These are phyloP conservation scores for Blastocystis sp. DNA, from an alignment of 352 stramenopile species.

Conservation along the genomic window DNA sequence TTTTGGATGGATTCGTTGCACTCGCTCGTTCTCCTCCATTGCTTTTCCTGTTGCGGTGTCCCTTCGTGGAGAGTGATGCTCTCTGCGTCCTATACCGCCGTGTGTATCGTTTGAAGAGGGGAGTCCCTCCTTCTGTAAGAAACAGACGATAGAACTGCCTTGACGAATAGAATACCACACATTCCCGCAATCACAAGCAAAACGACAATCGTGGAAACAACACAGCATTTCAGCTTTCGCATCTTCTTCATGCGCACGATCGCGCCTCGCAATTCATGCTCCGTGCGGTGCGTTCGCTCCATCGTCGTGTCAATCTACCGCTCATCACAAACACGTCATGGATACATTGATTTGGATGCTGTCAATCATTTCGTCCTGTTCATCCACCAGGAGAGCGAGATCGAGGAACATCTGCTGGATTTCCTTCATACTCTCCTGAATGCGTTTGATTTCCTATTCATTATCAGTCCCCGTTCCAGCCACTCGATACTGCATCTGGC, in stretches of 20 bases:
- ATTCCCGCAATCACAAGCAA: constrained; percentile 36
- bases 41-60: no score
- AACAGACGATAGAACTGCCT: constrained; percentile 3
- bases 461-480: neutral
- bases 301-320: constrained; percentile 47
- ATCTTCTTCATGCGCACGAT: constrained; percentile 53
- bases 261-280: constrained; percentile 2
- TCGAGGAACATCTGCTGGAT: constrained; percentile 74
- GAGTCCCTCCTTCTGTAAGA: no score
- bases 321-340: neutral
- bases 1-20: neutral
- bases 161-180: constrained; percentile 47
- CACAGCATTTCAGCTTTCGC: constrained; percentile 64
- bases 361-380: constrained; percentile 50
- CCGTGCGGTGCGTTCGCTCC: constrained; percentile 28
- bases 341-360: constrained; percentile 56
- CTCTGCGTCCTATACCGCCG: no score
- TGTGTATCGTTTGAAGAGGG: no score
- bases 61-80: no score
- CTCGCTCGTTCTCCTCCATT: neutral
- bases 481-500: constrained; percentile 66
- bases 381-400: constrained; percentile 55
- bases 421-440: constrained; percentile 73
- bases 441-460: constrained; percentile 31
- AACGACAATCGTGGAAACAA: constrained; percentile 20